phyloP scores from a whole-genome alignment of 2,329 filamentous ascomycete species.

The Leptographium procerum region DNA sequence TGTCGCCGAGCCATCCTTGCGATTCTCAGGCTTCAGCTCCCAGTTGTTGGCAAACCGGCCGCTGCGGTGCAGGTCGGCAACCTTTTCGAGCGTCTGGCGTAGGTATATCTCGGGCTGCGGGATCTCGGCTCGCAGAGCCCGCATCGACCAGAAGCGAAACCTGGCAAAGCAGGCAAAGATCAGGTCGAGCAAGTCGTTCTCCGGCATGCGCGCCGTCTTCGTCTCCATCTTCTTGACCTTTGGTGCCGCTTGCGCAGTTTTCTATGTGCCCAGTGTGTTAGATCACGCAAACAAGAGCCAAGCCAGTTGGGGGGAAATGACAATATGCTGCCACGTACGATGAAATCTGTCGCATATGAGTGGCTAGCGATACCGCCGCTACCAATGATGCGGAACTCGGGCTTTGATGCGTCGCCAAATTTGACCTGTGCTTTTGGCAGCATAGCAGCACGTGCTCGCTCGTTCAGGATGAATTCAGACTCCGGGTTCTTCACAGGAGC shows the following conservation, averaged over 20 bases:
- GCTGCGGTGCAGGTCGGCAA: slow-evolving; percentile 71
- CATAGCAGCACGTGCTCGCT: slow-evolving; percentile 47
- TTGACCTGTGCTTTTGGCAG: slow-evolving; percentile 46
- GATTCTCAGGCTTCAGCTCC: slow-evolving; percentile 63
- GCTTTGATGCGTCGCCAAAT: slow-evolving; percentile 39
- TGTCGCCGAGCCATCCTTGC: slow-evolving; percentile 37
- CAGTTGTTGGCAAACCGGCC: slow-evolving; percentile 80
- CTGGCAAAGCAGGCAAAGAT: slow-evolving; percentile 75
- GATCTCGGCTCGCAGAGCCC: slow-evolving; percentile 63
- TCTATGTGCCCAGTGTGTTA: slow-evolving; percentile 25
- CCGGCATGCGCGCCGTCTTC: slow-evolving; percentile 82
- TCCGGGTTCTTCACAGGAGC: slow-evolving; percentile 62
- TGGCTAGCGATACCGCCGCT: slow-evolving; percentile 40
- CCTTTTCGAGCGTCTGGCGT: slow-evolving; percentile 69
- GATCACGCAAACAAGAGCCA: background rate
- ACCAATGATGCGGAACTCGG: slow-evolving; percentile 41
- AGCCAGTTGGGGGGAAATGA: too few species aligned
- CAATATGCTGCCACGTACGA: slow-evolving; percentile 35
- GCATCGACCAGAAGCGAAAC: slow-evolving; percentile 92
- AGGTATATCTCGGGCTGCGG: slow-evolving; percentile 90
- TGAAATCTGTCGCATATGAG: slow-evolving; percentile 36
- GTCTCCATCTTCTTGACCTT: slow-evolving; percentile 58
- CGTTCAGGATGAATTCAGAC: slow-evolving; percentile 49
- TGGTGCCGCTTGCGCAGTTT: slow-evolving; percentile 32
- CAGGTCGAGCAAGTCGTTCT: slow-evolving; percentile 76